Percentiles rank a stretch among this genome's conserved stretches.
These are phyloP conservation scores for Fusarium sp. DNA, from an alignment of 2,329 filamentous ascomycete genomes.

Conservation along the genomic window DNA sequence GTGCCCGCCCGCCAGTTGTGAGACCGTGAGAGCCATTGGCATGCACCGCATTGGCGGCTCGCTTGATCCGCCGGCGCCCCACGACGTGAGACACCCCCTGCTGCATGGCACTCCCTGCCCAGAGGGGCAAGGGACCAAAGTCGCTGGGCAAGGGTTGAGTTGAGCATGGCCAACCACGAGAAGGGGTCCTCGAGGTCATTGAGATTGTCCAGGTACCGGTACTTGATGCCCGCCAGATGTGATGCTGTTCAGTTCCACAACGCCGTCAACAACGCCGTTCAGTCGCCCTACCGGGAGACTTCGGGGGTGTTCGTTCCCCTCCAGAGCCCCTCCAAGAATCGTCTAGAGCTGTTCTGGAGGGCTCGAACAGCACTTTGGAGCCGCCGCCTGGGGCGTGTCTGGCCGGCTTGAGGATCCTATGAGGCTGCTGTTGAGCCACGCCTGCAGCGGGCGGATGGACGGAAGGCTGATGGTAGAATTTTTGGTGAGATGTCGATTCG, in stretches of 20 bases:
- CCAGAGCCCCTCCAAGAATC: slow-evolving; percentile 4
- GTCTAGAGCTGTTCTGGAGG: slow-evolving; percentile 20
- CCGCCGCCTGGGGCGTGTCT: slow-evolving; percentile 12
- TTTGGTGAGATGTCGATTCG: slow-evolving; percentile 42
- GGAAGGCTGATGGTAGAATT: slow-evolving; percentile 38
- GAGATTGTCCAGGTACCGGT: slow-evolving; percentile 33
- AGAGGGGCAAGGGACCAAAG: slow-evolving; percentile 28
- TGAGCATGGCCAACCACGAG: slow-evolving; percentile 31
- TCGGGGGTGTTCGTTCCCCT: slow-evolving; percentile 33
- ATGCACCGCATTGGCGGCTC: slow-evolving; percentile 43
- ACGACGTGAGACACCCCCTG: slow-evolving; percentile 39
- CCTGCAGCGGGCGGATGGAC: slow-evolving; percentile 37
- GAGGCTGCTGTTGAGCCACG: slow-evolving; percentile 44
- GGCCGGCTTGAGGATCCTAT: slow-evolving; percentile 17
- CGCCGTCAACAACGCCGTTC: background rate
- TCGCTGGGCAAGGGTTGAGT: slow-evolving; percentile 34
- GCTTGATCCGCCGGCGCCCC: slow-evolving; percentile 43
- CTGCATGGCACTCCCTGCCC: slow-evolving; percentile 33
- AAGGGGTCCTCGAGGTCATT: slow-evolving; percentile 30
- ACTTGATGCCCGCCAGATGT: slow-evolving; percentile 23
- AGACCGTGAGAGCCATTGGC: slow-evolving; percentile 40
- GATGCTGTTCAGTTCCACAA: slow-evolving; percentile 9
- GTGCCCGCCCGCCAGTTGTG: slow-evolving; percentile 28
- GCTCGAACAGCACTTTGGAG: slow-evolving; percentile 26
- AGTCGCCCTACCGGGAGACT: slow-evolving; percentile 39